Evolutionary conservation across 768 basidiomycete genomes (phyloP).

Genomic region (Hortiboletus campestris): DNA sequence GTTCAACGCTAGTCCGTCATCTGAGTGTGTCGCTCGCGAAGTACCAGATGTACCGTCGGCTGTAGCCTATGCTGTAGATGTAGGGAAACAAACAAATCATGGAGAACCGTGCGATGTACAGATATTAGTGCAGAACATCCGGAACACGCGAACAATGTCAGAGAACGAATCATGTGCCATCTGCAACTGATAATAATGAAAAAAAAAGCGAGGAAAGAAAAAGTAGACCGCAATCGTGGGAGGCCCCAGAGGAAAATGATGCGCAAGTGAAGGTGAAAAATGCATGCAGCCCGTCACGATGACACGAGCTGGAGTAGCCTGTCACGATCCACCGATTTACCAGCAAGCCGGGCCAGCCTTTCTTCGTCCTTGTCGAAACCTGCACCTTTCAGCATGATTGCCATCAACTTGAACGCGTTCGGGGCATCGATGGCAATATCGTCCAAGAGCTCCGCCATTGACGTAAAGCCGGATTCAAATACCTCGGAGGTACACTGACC

Average conservation of each 20-base stretch:
- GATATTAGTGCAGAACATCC: constrained; percentile 32
- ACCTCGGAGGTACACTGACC: constrained; percentile 53
- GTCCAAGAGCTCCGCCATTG: constrained; percentile 74
- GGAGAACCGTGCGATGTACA: constrained; percentile 23
- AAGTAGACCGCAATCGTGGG: constrained; percentile 12
- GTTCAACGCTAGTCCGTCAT: no score
- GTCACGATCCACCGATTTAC: constrained; percentile 60
- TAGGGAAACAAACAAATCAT: constrained; percentile 19
- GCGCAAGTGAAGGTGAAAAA: constrained; percentile 13
- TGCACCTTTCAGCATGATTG: constrained; percentile 69
- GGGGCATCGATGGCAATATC: constrained; percentile 91
- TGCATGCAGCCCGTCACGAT: constrained; percentile 29
- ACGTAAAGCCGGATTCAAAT: constrained; percentile 74
- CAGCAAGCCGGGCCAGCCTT: constrained; percentile 51
- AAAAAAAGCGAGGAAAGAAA: neutral
- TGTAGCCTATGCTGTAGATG: constrained; percentile 25
- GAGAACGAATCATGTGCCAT: constrained; percentile 19
- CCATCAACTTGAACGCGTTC: constrained; percentile 75
- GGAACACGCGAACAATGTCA: constrained; percentile 25
- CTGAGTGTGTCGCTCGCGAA: constrained; percentile 21
- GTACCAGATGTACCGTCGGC: constrained; percentile 23
- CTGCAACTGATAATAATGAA: constrained; percentile 6
- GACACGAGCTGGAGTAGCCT: constrained; percentile 59
- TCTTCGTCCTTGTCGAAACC: constrained; percentile 58
- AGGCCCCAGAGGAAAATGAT: constrained; percentile 13